Conservation (phyloP, 2,329 filamentous ascomycete genomes). For the Aspergillus unguis region DNA sequence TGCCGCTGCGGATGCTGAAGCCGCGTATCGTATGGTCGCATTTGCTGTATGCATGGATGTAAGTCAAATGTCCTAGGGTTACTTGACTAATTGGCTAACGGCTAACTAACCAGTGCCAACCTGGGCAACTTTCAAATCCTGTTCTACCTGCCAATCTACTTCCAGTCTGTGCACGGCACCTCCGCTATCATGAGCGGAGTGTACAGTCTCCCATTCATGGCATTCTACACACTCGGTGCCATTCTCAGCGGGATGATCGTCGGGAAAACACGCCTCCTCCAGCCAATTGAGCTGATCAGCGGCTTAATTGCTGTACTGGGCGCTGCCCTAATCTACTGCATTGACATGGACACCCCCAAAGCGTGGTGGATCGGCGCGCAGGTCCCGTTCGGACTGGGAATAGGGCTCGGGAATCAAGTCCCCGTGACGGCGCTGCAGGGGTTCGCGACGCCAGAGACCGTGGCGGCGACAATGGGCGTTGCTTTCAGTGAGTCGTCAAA, state of each 20-base stretch:
- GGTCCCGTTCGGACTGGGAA: slow-evolving; percentile 32
- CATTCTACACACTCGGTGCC: not conserved
- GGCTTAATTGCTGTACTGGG: slow-evolving; percentile 37
- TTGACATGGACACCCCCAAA: slow-evolving; percentile 30
- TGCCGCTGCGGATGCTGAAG: not conserved
- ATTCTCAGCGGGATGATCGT: not conserved
- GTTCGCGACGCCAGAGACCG: not conserved
- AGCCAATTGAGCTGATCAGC: slow-evolving; percentile 34
- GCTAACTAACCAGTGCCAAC: not conserved
- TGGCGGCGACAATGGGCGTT: not conserved
- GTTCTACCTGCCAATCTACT: not conserved
- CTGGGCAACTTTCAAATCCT: not conserved
- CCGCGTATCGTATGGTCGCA: not conserved
- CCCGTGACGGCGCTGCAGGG: slow-evolving; percentile 33
- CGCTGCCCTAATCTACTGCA: slow-evolving; percentile 41
- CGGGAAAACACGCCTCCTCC: slow-evolving; percentile 36
- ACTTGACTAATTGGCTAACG: not conserved
- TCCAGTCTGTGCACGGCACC: not conserved
- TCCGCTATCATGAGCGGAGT: not conserved
- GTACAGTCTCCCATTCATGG: not conserved
- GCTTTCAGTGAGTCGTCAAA: not conserved
- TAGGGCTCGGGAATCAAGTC: slow-evolving; percentile 36
- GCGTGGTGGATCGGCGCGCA: slow-evolving; percentile 40
- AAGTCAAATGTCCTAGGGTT: not conserved
- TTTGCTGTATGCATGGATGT: not conserved